Evolutionary conservation across 805 yeast genomes (phyloP), one percentile per base, ranked within the genome.

Genomic region (Ogataea haglerorum): DNA sequence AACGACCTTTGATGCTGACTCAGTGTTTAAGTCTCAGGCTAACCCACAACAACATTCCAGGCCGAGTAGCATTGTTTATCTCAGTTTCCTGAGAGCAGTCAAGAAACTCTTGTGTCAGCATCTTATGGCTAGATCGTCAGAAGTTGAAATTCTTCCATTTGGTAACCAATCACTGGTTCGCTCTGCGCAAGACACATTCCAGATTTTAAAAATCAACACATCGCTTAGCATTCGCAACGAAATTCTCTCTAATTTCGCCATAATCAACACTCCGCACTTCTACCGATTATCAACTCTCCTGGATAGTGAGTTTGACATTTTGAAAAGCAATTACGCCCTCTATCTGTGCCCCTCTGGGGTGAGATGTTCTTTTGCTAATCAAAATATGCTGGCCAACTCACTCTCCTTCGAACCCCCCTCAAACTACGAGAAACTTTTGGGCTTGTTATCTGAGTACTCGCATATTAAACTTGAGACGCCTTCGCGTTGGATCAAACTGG

Each of bases 401-500:
- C 28, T 68, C 1, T 50, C 64, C 1, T 61, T 64, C 2, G 56
- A 60, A 9, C 65, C 71, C 5, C 80, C 82, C 0, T 51, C 60
- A 9, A 72, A 74, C 48, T 60, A 64, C 3, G 60, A 57, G 10
- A 55, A 57, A 7, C 51, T 75, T 5, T 38, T 65, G 6, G 61
- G 58, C 14, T 63, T 74, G 1, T 43, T 76, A 7, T 47, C 56
- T 5, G 58, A 61, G 2, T 73, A 72, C 51, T 51, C 55, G 33
- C 57, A 56, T 45, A 62, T 51, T 12, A 28, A 36, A 15, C 19
- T 32, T 10, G 18, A 21, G 15, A 23, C 21, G 14, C 43, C 35
- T 30, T 49, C 69, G 13, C 60, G 65, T 29, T 85, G 91, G 93
- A 70, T 85, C 12, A 82, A 75, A 54, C 59, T 85, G 10, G 70